Conservation (phyloP, 2,329 filamentous ascomycete species). For the Mycosphaerelloides madeirae region DNA sequence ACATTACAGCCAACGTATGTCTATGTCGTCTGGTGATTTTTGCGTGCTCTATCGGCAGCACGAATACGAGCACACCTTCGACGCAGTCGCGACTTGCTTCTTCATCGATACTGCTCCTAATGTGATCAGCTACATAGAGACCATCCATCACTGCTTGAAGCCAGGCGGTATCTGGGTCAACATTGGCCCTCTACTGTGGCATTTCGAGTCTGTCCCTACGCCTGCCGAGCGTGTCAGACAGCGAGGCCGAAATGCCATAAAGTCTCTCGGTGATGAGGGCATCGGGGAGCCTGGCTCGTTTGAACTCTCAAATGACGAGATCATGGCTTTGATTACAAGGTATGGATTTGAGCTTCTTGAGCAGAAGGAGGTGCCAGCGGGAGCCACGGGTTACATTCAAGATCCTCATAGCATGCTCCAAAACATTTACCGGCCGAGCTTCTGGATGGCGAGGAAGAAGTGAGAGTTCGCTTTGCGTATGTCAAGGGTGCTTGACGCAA, state of each 20-base stretch:
- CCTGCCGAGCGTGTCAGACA: constrained; percentile 45
- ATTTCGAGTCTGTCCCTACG: constrained; percentile 73
- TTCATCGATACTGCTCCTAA: constrained; percentile 98
- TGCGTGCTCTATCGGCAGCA: constrained; percentile 72
- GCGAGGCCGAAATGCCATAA: not conserved
- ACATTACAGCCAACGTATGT: constrained; percentile 63
- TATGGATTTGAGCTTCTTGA: constrained; percentile 67
- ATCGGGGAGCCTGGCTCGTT: constrained; percentile 87
- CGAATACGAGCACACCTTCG: constrained; percentile 59
- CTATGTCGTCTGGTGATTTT: constrained; percentile 92
- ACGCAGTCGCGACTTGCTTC: constrained; percentile 85
- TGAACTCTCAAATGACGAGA: constrained; percentile 85
- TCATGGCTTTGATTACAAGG: constrained; percentile 66
- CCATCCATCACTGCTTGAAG: constrained; percentile 71
- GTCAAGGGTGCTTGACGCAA: too few relatives aligned
- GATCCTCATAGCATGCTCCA: constrained; percentile 80
- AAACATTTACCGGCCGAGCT: constrained; percentile 71
- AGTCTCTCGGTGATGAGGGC: constrained; percentile 11
- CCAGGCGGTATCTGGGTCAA: constrained; percentile 81
- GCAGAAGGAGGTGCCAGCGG: constrained; percentile 47
- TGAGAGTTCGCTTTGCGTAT: too few relatives aligned
- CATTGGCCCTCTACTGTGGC: constrained; percentile 87
- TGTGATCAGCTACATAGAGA: constrained; percentile 80
- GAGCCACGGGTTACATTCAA: constrained; percentile 81
- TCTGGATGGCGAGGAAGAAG: constrained; percentile 81